Conservation (phyloP, 257 asterid species). For the Gynochthodes officinalis region DNA sequence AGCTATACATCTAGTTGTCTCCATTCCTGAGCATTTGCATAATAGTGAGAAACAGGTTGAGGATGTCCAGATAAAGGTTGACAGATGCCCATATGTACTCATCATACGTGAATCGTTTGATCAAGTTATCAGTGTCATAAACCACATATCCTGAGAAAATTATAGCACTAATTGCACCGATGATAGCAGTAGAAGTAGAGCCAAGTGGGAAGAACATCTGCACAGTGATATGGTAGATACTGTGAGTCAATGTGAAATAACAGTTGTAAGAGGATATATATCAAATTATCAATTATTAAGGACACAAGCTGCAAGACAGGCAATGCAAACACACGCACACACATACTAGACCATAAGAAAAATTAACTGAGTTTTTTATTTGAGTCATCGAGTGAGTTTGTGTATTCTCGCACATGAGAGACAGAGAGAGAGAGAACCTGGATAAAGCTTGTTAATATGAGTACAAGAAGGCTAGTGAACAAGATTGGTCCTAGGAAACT, state of each 20-base stretch:
- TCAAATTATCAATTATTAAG: background rate
- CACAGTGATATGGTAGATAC: slow-evolving; percentile 16
- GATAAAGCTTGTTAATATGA: slow-evolving; percentile 75
- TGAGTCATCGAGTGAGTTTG: background rate
- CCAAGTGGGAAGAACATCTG: slow-evolving; percentile 92
- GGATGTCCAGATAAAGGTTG: slow-evolving; percentile 84
- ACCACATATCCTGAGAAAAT: slow-evolving; percentile 87
- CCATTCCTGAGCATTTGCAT: slow-evolving; percentile 81
- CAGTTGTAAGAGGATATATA: background rate
- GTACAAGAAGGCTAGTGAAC: slow-evolving; percentile 83
- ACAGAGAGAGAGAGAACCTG: slow-evolving; percentile 48
- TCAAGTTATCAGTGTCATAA: slow-evolving; percentile 86
- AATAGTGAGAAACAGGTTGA: slow-evolving; percentile 94
- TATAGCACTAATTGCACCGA: slow-evolving; percentile 81
- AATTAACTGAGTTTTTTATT: background rate
- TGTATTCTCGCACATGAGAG: background rate
- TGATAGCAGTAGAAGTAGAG: slow-evolving; percentile 61
- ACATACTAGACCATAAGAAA: background rate
- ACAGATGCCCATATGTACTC: slow-evolving; percentile 99
- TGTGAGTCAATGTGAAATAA: slow-evolving; percentile 2
- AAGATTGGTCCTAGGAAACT: slow-evolving; percentile 90
- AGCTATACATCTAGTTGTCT: slow-evolving; percentile 47
- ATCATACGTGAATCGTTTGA: slow-evolving; percentile 93
- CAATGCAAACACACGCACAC: background rate
- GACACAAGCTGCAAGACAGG: background rate